phyloP scores from a whole-genome alignment of 1,284 basidiomycete genomes.

The Agaricales sp. region DNA sequence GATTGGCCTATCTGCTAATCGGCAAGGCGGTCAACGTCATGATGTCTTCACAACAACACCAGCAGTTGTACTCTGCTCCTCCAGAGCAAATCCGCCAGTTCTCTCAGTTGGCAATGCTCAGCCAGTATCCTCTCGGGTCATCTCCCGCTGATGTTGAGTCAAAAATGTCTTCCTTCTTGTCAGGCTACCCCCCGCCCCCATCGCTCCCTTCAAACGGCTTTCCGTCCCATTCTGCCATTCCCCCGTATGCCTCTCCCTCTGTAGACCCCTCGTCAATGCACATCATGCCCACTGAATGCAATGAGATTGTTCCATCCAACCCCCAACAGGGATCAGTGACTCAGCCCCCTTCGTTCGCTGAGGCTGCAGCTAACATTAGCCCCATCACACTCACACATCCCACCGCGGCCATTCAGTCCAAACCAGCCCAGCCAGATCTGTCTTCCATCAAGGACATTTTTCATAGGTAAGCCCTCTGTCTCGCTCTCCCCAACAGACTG shows the following conservation, averaged over 20 bases:
- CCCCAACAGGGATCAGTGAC: neutral
- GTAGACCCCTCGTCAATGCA: neutral
- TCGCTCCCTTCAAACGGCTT: neutral
- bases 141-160: neutral
- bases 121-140: neutral
- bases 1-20: neutral
- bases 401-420: neutral
- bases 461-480: neutral
- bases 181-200: neutral
- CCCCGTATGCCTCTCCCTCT: neutral
- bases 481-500: neutral
- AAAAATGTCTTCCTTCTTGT: neutral
- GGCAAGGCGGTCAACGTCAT: neutral
- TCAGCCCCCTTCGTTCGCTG: neutral
- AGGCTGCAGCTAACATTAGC: neutral
- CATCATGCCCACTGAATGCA: neutral
- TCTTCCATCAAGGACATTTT: neutral
- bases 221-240: neutral
- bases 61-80: neutral
- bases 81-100: neutral
- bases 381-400: neutral
- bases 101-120: neutral
- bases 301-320: neutral
- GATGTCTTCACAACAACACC: neutral
- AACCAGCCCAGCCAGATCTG: neutral